Base-by-base conservation (phyloP, 1,139 yeast species). In the Sugiyamaella novakii region DNA sequence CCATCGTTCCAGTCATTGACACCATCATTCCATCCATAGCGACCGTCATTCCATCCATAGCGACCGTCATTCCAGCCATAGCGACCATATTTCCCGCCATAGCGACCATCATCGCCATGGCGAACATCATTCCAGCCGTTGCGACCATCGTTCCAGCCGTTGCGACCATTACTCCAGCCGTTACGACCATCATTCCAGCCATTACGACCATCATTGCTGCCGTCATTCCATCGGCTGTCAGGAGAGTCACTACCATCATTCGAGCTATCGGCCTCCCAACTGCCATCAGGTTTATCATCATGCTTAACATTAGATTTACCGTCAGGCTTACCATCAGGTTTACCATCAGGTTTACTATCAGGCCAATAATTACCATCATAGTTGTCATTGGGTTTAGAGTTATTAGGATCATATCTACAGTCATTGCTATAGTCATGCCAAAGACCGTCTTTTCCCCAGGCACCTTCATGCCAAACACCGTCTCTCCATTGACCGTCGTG, bases 391-490 rank as follows among this genome's bases (percentile, higher is more conserved):
- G 14, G n/a, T 8, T 25, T 15, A 7, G 12, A 30, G 31, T 17
- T 39, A 34, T 3, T 8, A 35, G 34, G 21, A 18, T 17, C 14
- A 18, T 27, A 27, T 35, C 41, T 8, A 11, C 18, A n/a, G n/a
- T n/a, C n/a, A n/a, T n/a, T 39, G 19, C 25, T 35, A 37, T 22
- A 29, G 31, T 42, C 46, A 15, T 24, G 38, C 46, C 46, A 42
- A 14, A 24, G 7, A 17, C 46, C 46, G 15, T 42, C 46, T 11
- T n/a, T 14, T 14, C 44, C 44, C 36, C 39, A 33, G 11, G 15
- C 12, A n/a, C 46, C 46, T 24, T 42, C 46, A 17, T 42, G 39
- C 46, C 46, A 42, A 22, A 25, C 25, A 3, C 46, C 46, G n/a
- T 33, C 11, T 15, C 39, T 22, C 46, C 46, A 42, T 22, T 14